Evolutionary conservation across 1,284 basidiomycete species (phyloP), one percentile per base, ranked within the genome.

Genomic region (Puccinia polysora): DNA sequence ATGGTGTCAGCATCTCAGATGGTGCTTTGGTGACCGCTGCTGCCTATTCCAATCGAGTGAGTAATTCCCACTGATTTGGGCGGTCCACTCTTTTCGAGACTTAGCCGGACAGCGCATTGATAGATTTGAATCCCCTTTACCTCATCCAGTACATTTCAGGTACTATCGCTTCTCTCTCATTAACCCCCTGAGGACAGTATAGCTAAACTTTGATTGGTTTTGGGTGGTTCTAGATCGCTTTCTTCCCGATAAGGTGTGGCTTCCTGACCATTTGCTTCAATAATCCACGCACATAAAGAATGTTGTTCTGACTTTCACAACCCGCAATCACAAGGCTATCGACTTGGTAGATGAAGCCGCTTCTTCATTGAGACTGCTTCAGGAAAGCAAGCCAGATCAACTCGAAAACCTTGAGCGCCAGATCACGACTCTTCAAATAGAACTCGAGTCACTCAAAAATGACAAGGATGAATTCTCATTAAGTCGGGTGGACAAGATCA

Each of bases 281-380:
- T n/a, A n/a, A n/a, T n/a, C n/a, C n/a, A n/a, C n/a, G n/a, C n/a
- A n/a, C n/a, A n/a, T n/a, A n/a, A n/a, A n/a, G n/a, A n/a, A n/a
- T n/a, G n/a, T n/a, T n/a, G n/a, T n/a, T n/a, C n/a, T n/a, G n/a
- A n/a, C n/a, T n/a, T n/a, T n/a, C n/a, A n/a, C n/a, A 23, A 63
- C 6, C 2, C 1, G 12, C 2, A 18, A 28, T 45, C 18, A 10
- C 4, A 25, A 70, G 67, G 75, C 75, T 12, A 78, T 78, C 68
- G 89, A 91, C 79, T 84, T 95, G 2, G 86, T 96, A 1, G 93
- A 96, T 79, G 92, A 95, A 80, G 91, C 91, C 1, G 89, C 89
- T 5, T 90, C 89, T 5, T 83, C 90, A 0, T 82, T 96, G n/a
- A 86, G 92, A 1, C 85, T 97, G 3, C 88, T 91, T 1, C 92